A percentile compares a stretch with the other conserved stretches of the same genome.
These are phyloP conservation scores for Bipolaris gigantea DNA, from an alignment of 2,329 filamentous ascomycete species.

Conservation along the genomic window DNA sequence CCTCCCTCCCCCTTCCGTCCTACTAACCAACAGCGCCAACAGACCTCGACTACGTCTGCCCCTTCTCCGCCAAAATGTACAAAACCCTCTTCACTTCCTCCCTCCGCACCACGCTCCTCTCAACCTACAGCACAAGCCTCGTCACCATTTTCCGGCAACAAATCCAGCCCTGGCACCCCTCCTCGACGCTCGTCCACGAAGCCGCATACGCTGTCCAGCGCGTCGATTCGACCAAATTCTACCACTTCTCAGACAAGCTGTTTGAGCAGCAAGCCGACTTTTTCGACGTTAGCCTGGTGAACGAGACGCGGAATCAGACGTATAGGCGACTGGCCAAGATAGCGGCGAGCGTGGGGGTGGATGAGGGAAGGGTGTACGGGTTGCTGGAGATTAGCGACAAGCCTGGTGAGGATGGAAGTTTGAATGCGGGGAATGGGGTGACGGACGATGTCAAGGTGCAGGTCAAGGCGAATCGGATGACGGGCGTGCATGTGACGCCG, in stretches of 20 bases:
- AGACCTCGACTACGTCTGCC: conserved; percentile 90
- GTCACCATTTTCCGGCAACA: conserved; percentile 87
- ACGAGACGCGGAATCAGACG: conserved; percentile 81
- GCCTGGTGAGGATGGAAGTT: conserved; percentile 64
- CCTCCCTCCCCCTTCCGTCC: background rate
- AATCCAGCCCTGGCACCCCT: conserved; percentile 94
- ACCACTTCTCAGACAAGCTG: conserved; percentile 72
- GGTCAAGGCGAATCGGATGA: conserved; percentile 75
- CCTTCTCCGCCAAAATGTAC: conserved; percentile 75
- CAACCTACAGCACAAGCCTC: conserved; percentile 64
- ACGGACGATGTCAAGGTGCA: conserved; percentile 84
- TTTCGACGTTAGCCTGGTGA: conserved; percentile 83
- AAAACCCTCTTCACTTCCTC: conserved; percentile 66
- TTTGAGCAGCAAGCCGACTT: conserved; percentile 72
- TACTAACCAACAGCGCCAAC: background rate
- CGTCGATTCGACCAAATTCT: conserved; percentile 72
- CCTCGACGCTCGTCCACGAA: conserved; percentile 71
- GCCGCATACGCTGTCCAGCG: conserved; percentile 78
- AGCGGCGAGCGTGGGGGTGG: conserved; percentile 68
- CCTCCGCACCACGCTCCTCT: conserved; percentile 66
- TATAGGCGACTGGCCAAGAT: conserved; percentile 78
- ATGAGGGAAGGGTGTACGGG: conserved; percentile 69
- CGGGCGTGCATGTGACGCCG: conserved; percentile 86
- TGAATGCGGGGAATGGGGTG: conserved; percentile 80
- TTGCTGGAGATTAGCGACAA: conserved; percentile 71